Percentiles rank a stretch among this genome's conserved stretches.
Evolutionary conservation across 495 filamentous ascomycete species (phyloP).

Genomic region (Venustampulla echinocandica): DNA sequence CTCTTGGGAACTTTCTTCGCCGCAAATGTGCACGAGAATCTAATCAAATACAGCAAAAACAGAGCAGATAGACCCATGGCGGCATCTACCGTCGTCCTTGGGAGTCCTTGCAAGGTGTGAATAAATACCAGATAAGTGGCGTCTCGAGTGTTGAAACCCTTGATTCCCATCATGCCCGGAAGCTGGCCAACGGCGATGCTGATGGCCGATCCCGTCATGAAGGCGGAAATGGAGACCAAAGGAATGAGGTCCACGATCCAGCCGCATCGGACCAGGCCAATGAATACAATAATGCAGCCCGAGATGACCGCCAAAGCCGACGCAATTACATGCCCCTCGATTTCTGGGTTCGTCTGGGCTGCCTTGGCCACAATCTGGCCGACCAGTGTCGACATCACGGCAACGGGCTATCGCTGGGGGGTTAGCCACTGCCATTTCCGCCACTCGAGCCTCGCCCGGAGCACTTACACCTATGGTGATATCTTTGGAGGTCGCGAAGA

Average conservation of each 20-base stretch:
- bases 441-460: neutral
- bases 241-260: slow-evolving; percentile 97
- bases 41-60: slow-evolving; percentile 73
- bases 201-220: slow-evolving; percentile 96
- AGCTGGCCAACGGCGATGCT: slow-evolving; percentile 89
- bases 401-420: slow-evolving; percentile 60
- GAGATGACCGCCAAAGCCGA: slow-evolving; percentile 72
- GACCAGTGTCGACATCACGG: slow-evolving; percentile 85
- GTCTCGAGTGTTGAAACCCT: slow-evolving; percentile 59
- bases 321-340: slow-evolving; percentile 56
- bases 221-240: slow-evolving; percentile 82
- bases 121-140: slow-evolving; percentile 81
- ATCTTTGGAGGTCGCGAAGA: slow-evolving; percentile 97
- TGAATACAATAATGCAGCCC: slow-evolving; percentile 70
- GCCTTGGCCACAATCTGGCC: slow-evolving; percentile 68
- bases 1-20: slow-evolving; percentile 62
- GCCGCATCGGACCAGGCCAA: slow-evolving; percentile 73
- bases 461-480: slow-evolving; percentile 91
- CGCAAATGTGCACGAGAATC: slow-evolving; percentile 53
- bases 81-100: slow-evolving; percentile 61
- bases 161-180: slow-evolving; percentile 72
- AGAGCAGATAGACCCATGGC: slow-evolving; percentile 85
- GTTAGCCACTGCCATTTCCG: neutral
- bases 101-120: slow-evolving; percentile 72
- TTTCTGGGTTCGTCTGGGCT: slow-evolving; percentile 45